Percentiles rank a stretch among this genome's conserved stretches.
Conservation (phyloP, 2,329 filamentous ascomycete species). For the Emydomyces testavorans region DNA sequence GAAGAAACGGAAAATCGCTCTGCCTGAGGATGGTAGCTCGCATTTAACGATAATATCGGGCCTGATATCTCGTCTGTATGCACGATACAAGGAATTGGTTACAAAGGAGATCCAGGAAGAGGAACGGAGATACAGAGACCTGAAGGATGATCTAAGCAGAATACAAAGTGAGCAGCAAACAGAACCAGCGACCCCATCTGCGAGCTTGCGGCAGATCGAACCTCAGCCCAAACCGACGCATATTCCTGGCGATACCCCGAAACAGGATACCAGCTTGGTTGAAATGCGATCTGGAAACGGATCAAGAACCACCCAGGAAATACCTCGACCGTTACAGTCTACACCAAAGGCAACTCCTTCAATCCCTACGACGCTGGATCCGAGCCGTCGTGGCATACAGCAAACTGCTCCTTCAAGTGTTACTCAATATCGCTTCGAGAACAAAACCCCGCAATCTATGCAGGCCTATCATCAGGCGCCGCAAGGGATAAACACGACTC, state of each 20-base stretch:
- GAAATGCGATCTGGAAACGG: not conserved
- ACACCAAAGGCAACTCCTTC: not conserved
- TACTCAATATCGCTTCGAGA: conserved; percentile 9
- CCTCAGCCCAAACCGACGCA: not conserved
- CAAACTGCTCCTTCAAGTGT: not conserved
- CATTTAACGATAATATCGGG: conserved; percentile 57
- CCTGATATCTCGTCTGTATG: conserved; percentile 63
- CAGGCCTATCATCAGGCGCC: conserved; percentile 2
- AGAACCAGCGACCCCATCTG: not conserved
- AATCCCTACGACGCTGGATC: not conserved
- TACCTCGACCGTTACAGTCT: not conserved
- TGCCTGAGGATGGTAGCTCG: conserved; percentile 54
- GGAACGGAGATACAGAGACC: conserved; percentile 53
- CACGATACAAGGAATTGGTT: conserved; percentile 57
- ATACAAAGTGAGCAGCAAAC: conserved; percentile 43
- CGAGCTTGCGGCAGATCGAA: not conserved
- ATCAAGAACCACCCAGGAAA: not conserved
- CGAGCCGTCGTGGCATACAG: not conserved
- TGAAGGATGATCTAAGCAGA: conserved; percentile 57
- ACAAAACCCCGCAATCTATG: conserved; percentile 10
- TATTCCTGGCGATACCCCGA: not conserved
- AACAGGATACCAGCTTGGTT: not conserved
- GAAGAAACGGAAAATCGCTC: conserved; percentile 63
- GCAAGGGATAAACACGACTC: not conserved
- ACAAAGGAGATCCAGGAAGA: conserved; percentile 62